A percentile compares a stretch with the other conserved stretches of the same genome.
phyloP scores from a whole-genome alignment of 202 grass and related monocot genomes.

The Dendrocalamus latiflorus region DNA sequence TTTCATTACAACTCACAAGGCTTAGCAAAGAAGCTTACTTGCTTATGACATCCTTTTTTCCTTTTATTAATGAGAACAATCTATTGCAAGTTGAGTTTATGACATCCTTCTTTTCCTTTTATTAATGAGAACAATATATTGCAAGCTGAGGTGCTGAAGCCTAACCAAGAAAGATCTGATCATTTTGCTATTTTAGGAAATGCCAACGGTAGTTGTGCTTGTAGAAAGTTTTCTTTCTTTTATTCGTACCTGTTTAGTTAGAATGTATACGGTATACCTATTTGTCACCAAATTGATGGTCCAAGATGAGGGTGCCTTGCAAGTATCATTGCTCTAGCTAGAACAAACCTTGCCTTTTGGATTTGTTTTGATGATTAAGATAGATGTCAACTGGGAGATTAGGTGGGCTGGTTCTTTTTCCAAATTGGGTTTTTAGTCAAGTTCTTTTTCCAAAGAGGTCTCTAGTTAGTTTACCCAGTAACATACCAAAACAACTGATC shows the following conservation, averaged over 20 bases:
- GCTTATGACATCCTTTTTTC: not conserved
- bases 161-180: not conserved
- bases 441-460: not conserved
- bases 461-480: too few relatives aligned
- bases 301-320: slow-evolving; percentile 36
- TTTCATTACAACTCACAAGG: not conserved
- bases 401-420: too few relatives aligned
- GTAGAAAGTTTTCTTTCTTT: not conserved
- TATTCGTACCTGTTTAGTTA: not conserved
- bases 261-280: slow-evolving; percentile 3
- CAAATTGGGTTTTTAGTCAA: too few relatives aligned
- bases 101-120: not conserved
- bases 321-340: slow-evolving; percentile 26
- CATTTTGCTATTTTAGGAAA: slow-evolving; percentile 14
- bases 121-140: not conserved
- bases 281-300: slow-evolving; percentile 33
- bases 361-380: slow-evolving; percentile 17
- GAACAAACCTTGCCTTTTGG: not conserved
- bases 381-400: slow-evolving; percentile 1
- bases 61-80: too few relatives aligned
- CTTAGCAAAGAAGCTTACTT: not conserved
- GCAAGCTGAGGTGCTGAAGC: not conserved
- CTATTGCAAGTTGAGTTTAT: too few relatives aligned
- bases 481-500: too few relatives aligned
- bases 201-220: not conserved